These are phyloP conservation scores for Leishmania martiniquensis DNA, from an alignment of 208 protist genomes.

Conservation along the genomic window DNA sequence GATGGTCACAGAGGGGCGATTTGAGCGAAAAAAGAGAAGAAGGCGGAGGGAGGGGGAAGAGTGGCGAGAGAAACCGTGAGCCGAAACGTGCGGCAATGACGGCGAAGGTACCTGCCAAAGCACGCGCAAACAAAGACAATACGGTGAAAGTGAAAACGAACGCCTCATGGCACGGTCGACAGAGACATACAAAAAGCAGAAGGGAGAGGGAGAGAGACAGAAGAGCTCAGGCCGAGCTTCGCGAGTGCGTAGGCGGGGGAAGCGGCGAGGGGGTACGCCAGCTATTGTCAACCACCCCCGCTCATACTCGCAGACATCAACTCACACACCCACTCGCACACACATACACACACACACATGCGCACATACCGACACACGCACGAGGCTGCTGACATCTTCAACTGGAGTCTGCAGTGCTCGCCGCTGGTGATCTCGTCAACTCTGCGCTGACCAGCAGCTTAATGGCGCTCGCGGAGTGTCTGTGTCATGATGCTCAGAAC, in stretches of 20 bases:
- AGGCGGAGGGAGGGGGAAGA: too few relatives aligned
- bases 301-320: not conserved
- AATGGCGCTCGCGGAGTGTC: conserved; percentile 29
- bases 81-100: too few relatives aligned
- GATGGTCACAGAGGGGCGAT: too few relatives aligned
- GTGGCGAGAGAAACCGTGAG: not conserved
- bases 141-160: too few relatives aligned
- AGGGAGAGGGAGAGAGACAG: not conserved
- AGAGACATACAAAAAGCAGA: not conserved
- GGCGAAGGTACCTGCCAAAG: too few relatives aligned
- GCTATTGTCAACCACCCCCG: not conserved
- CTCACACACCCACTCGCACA: not conserved
- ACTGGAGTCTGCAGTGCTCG: not conserved
- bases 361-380: not conserved
- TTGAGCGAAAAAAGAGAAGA: not conserved
- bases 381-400: not conserved
- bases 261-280: not conserved
- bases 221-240: not conserved
- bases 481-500: conserved; percentile 55
- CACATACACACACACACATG: not conserved
- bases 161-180: too few relatives aligned
- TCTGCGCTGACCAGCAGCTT: not conserved
- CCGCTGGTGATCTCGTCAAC: not conserved
- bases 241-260: not conserved
- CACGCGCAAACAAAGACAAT: not conserved